Conservation (phyloP, 306 rosid genomes). For the Casuarina equisetifolia region DNA sequence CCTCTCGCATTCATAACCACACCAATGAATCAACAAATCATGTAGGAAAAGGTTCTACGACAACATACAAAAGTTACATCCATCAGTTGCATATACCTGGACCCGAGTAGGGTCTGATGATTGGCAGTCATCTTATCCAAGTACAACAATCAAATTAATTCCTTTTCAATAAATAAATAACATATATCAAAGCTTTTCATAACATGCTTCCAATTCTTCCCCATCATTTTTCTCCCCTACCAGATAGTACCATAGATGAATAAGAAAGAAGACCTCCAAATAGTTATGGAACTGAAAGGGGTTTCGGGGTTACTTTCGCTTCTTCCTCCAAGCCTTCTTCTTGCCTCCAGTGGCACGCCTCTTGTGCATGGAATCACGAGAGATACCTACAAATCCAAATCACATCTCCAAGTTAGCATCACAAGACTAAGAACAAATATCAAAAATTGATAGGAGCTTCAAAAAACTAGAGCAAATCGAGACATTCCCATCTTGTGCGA, state of each 20-base stretch:
- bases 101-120: conserved; percentile 28
- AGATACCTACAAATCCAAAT: conserved; percentile 38
- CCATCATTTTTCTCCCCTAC: background rate
- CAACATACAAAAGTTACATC: background rate
- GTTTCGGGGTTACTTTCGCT: conserved; percentile 48
- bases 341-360: conserved; percentile 70
- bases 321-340: conserved; percentile 75
- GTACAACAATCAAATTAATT: background rate
- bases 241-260: background rate
- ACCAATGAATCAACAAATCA: no score
- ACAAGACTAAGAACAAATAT: background rate
- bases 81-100: background rate
- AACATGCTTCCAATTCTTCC: background rate
- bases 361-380: conserved; percentile 76
- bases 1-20: no score
- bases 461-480: background rate
- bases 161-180: background rate
- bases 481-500: conserved; percentile 36
- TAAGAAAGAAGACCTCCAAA: background rate
- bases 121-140: background rate
- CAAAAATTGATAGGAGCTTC: background rate
- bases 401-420: background rate
- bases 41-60: background rate
- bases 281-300: background rate
- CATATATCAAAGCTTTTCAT: background rate